These are phyloP conservation scores for Oryza glumipatula DNA, from an alignment of 176 grass and related monocot genomes.

Conservation along the genomic window DNA sequence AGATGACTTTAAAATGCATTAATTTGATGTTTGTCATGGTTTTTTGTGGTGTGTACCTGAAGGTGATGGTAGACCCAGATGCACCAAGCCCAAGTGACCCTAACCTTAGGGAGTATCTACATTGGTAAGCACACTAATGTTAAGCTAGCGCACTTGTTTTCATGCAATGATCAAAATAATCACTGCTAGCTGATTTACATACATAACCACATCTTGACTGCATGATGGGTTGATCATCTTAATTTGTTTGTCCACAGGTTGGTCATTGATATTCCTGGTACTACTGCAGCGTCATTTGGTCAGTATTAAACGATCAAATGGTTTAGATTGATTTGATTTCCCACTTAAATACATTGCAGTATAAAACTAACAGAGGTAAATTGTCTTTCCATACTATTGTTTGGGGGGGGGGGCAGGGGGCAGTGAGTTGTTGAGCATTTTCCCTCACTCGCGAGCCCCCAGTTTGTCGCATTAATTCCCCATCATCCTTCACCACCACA, in stretches of 20 bases:
- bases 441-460: too few species aligned
- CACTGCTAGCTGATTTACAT: background rate
- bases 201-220: background rate
- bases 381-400: too few species aligned
- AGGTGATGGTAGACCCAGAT: slow-evolving; percentile 88
- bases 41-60: background rate
- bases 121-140: slow-evolving; percentile 46
- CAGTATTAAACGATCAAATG: background rate
- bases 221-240: slow-evolving; percentile 10
- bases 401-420: too few species aligned
- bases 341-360: too few species aligned
- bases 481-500: too few species aligned
- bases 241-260: slow-evolving; percentile 48
- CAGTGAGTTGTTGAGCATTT: too few species aligned
- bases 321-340: too few species aligned
- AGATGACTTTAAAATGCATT: background rate
- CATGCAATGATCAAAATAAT: background rate
- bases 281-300: slow-evolving; percentile 61
- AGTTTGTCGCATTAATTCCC: too few species aligned
- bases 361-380: too few species aligned
- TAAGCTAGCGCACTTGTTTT: background rate
- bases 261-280: slow-evolving; percentile 74
- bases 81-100: slow-evolving; percentile 84
- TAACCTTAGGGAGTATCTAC: slow-evolving; percentile 61
- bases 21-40: background rate